Base-by-base conservation (phyloP, 2,329 filamentous ascomycete genomes). In the Cercospora nicotianae region DNA sequence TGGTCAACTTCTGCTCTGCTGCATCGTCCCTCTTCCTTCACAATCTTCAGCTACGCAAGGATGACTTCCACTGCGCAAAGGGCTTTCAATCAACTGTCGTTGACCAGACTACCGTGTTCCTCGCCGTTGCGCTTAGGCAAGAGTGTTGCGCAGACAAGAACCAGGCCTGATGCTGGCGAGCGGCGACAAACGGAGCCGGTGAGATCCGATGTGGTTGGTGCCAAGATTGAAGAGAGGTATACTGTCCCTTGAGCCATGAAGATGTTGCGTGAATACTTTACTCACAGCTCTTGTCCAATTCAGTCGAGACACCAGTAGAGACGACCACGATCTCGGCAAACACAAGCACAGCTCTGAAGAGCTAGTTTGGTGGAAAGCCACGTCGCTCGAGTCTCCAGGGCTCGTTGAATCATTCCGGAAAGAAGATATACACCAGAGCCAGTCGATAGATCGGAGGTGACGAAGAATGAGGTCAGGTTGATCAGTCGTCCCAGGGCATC, bases 401-500 rank as follows among this genome's bases (percentile, higher is more conserved):
- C 20, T 18, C 13, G 31, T 45, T 36, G 31, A 28, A 10, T 26
- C 59, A 2, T 39, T 23, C 3, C 13, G n/a, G 6, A 61, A 20
- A 30, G 33, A 42, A 16, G 36, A 20, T n/a, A 28, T n/a, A 48
- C 33, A 28, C 12, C 18, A 61, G 23, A 61, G 5, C 20, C 33
- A 18, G 36, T 26, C 36, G 33, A 18, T 42, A 48, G 23, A 45
- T 28, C 36, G 23, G 26, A 42, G 53, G 12, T 58, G 26, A 58
- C 18, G 48, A 7, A 20, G 26, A 28, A 28, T 13, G 12, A 5
- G 12, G 5, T 18, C 9, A 26, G 36, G 20, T 26, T 16, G 20
- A n/a, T 58, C 62, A 57, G 36, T 58, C 31, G 39, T 73, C 72
- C 72, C 72, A 73, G 16, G 72, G 72, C 63, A 67, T 67, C 30